These are phyloP conservation scores for Pythium plurisporium DNA, from an alignment of 352 stramenopile species.

Conservation along the genomic window DNA sequence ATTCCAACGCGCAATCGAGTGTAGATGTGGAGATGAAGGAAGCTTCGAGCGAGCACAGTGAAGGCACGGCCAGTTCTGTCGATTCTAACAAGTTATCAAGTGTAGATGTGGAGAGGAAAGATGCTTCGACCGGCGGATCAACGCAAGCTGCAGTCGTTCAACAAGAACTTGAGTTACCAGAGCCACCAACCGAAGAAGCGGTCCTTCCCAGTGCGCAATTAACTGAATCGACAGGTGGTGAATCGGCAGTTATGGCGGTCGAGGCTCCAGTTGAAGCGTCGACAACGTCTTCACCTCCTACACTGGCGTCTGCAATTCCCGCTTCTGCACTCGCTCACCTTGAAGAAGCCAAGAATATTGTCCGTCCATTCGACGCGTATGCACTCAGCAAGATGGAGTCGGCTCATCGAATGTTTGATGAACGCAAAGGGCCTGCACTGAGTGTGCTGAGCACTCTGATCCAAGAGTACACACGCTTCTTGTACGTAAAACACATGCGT, in stretches of 20 bases:
- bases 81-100: too few species aligned
- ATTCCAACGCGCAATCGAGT: too few species aligned
- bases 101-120: too few species aligned
- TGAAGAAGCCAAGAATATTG: slow-evolving; percentile 53
- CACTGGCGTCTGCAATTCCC: neutral
- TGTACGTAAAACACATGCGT: slow-evolving; percentile 81
- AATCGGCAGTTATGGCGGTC: neutral
- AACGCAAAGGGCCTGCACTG: slow-evolving; percentile 54
- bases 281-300: neutral
- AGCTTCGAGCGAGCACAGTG: neutral
- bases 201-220: too few species aligned
- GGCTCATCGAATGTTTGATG: slow-evolving; percentile 51
- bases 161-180: too few species aligned
- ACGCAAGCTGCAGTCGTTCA: too few species aligned
- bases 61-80: too few species aligned
- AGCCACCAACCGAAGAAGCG: too few species aligned
- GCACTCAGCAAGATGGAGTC: slow-evolving; percentile 59
- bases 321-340: slow-evolving; percentile 32
- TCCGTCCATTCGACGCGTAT: slow-evolving; percentile 69
- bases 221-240: too few species aligned
- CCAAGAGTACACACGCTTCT: slow-evolving; percentile 80
- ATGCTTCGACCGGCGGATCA: too few species aligned
- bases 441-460: slow-evolving; percentile 64
- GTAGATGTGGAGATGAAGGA: neutral
- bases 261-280: neutral